phyloP scores from a whole-genome alignment of 495 filamentous ascomycete species.

The Aspergillus cavernicola region DNA sequence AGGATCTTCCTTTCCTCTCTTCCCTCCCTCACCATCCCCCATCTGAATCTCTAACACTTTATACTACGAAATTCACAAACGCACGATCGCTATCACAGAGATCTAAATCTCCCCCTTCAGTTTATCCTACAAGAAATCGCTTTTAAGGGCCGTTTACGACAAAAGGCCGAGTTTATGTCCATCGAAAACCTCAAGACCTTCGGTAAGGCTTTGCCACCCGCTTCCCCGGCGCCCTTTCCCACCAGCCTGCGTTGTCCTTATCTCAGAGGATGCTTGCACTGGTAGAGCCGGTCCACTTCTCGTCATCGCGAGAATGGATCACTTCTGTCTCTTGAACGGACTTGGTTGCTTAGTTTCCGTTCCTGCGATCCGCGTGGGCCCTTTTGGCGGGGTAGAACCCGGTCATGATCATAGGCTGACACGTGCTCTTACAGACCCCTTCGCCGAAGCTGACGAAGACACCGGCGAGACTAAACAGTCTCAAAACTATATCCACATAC shows the following conservation, averaged over 20 bases:
- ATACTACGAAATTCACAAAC: slow-evolving; percentile 8
- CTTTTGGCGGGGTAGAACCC: slow-evolving; percentile 38
- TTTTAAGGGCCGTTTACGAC: slow-evolving; percentile 42
- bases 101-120: slow-evolving; percentile 35
- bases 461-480: slow-evolving; percentile 87
- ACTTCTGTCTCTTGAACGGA: not conserved
- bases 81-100: slow-evolving; percentile 31
- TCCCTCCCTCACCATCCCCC: slow-evolving; percentile 16
- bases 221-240: not conserved
- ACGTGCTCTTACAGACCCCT: slow-evolving; percentile 72
- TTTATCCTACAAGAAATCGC: slow-evolving; percentile 33
- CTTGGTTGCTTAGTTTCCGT: not conserved
- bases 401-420: slow-evolving; percentile 35
- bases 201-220: slow-evolving; percentile 62
- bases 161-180: slow-evolving; percentile 89
- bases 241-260: not conserved
- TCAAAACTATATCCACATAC: slow-evolving; percentile 99
- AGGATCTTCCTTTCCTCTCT: slow-evolving; percentile 38
- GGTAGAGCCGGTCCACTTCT: not conserved
- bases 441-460: slow-evolving; percentile 99
- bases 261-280: not conserved
- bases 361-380: slow-evolving; percentile 12
- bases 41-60: slow-evolving; percentile 8
- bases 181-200: slow-evolving; percentile 99
- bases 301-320: not conserved